Base-by-base conservation (phyloP, 805 yeast species). In the Myxozyma sirexii region DNA sequence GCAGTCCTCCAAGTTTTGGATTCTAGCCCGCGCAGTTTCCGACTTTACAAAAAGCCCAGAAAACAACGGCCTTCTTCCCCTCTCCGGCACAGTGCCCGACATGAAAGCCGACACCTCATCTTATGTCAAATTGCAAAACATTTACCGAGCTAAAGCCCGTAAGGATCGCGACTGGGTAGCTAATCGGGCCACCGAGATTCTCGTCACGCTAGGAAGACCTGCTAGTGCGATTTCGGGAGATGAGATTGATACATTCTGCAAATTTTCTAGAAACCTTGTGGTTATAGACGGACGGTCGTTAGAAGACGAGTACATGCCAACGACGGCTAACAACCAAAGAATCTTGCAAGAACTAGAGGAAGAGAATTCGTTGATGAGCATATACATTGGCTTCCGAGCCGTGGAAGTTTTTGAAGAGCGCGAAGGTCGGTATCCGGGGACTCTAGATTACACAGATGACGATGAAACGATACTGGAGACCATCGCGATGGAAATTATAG, bases 11-110 rank as follows among this genome's bases (percentile, higher is more conserved):
- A 51, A 75, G 4, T 88, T 88, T 68, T 90, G 96, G 96, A 70
- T 81, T 1, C 77, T 83, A 19, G 77, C 81, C 0, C 74, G 72
- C 42, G 87, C 91, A 0, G 74, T 90, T 51, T 74, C 78, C 44
- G 60, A 65, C 6, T 90, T 84, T 70, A 77, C 84, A 0, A 62
- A 52, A 0, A 44, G 47, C 42, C 72, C 75, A 23, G 68, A 71
- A 17, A 68, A 73, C 47, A 66, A 27, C 31, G 57, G 58, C 0
- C 59, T 62, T 17, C 75, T 89, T n/a, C 96, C 97, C 0, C 72
- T 90, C 1, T 78, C 86, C 2, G 97, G 96, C 0, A 80, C 76
- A 0, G 70, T 92, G 4, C 96, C 97, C 0, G 98, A 92, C 71
- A 93, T 93, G 97, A 87, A 88, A 21, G 82, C 96, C 0, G 83